phyloP scores from a whole-genome alignment of 2,329 filamentous ascomycete genomes.

The Colletotrichum tamarilloi region DNA sequence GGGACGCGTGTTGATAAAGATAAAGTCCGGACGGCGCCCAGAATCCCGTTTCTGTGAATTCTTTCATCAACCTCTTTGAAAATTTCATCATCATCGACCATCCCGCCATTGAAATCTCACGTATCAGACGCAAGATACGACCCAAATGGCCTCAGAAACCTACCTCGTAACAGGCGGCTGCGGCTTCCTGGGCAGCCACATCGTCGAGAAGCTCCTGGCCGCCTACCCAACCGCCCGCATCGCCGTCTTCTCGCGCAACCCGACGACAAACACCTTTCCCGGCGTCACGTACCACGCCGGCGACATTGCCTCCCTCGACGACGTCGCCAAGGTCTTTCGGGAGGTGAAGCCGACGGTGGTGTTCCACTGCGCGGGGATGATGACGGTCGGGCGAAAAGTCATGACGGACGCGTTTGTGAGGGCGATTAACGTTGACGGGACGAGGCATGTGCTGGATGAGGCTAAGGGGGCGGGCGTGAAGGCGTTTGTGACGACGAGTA shows the following conservation, averaged over 20 bases:
- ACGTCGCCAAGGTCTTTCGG: slow-evolving; percentile 59
- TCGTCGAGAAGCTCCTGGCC: slow-evolving; percentile 61
- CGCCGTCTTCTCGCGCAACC: slow-evolving; percentile 60
- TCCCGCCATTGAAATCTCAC: not conserved
- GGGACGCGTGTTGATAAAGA: not conserved
- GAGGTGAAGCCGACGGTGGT: slow-evolving; percentile 68
- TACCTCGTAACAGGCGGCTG: slow-evolving; percentile 65
- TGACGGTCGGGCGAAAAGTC: slow-evolving; percentile 27
- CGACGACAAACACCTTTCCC: slow-evolving; percentile 57
- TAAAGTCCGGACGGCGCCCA: too few species aligned
- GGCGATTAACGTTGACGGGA: slow-evolving; percentile 73
- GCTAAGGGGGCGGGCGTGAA: slow-evolving; percentile 58
- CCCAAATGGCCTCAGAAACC: slow-evolving; percentile 25
- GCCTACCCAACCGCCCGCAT: slow-evolving; percentile 45
- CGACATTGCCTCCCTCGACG: slow-evolving; percentile 59
- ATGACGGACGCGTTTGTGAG: slow-evolving; percentile 56
- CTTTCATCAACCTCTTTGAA: too few species aligned
- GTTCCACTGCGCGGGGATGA: slow-evolving; percentile 68
- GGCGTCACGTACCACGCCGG: slow-evolving; percentile 62
- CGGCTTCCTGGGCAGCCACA: slow-evolving; percentile 64
- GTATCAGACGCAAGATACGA: too few species aligned
- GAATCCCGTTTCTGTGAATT: too few species aligned
- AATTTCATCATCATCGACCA: too few species aligned
- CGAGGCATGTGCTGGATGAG: slow-evolving; percentile 67
- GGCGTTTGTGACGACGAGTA: slow-evolving; percentile 73